Base-by-base conservation (phyloP, 345 rosid species). In the Nephelium lappaceum region DNA sequence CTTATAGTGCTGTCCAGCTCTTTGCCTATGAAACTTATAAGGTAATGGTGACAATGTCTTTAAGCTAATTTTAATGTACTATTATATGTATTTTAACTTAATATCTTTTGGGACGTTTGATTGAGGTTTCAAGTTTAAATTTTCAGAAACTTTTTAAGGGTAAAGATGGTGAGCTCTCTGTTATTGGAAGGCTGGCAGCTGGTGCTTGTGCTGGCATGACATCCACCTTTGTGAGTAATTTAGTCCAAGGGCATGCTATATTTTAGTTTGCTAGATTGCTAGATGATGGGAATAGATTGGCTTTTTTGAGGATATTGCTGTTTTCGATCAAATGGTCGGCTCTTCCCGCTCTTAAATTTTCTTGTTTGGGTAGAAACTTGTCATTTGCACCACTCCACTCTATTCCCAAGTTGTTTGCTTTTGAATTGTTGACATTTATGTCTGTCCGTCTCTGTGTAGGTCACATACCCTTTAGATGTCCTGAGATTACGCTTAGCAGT, bases 171-270 rank as follows among this genome's bases (percentile, higher is more conserved):
- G 87, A 93, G 79, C 94, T 96, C 80, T 88, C 97, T 42, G 90
- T 95, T 77, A 74, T 93, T 23, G 99, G 94, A 80, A 96, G 99
- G 88, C 95, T 96, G 76, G 95, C 91, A 0, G 98, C 98, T 0
- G 98, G 99, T 81, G 98, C 99, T 87, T 94, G 98, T 88, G 98
- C 99, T 83, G 99, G 98, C 87, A 96, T 96, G 98, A 93, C 99
- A 14, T 96, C 99, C 73, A 96, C 99, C 83, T 88, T 93, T 84
- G 99, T 94, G 77, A 88, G 97, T 89, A 43, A 61, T 74, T 47
- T 39, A 15, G 62, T 71, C 24, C 19, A 79, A 63, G 60, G 49
- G 45, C 24, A 36, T 72, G 71, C 23, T 38, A 79, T 36, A 68
- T 67, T 61, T 25, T 64, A 45, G 47, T 19, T 31, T 62, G 27